Base-by-base conservation (phyloP, 768 basidiomycete genomes). In the Collybia sordida region DNA sequence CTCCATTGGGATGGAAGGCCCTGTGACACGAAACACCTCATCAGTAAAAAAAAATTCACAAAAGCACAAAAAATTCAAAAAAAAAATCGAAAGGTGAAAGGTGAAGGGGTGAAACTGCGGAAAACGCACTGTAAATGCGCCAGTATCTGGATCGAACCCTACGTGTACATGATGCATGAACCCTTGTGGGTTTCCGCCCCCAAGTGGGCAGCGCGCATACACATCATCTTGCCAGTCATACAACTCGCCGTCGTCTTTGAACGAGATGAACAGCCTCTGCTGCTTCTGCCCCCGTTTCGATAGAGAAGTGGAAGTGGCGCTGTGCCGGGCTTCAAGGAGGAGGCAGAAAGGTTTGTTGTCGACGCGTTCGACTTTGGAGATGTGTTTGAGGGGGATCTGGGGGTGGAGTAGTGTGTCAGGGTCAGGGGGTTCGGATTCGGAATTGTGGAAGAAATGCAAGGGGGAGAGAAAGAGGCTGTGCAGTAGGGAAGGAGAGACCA, bases 191-290 rank as follows among this genome's bases (percentile, higher is more conserved):
- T 55, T 61, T 31, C 69, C 68, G 21, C 64, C 64, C 24, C 61
- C 64, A 3, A 73, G 60, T 6, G 72, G 71, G 38, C 67, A 71
- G 4, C 72, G 67, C 38, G 63, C 63, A 54, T 74, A 74, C 23
- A 76, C 68, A 51, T 74, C 74, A 50, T 76, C 74, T 45, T 72
- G 72, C 73, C 74, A 76, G 52, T 73, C 72, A 53, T 76, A 75
- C 8, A 76, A 64, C 49, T 72, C 72, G 17, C 60, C 58, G 49
- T 74, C 73, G 18, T 61, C 65, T 28, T 67, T 59, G 42, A 74
- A 73, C n/a, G n/a, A 0, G 72, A 67, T 21, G 75, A 58, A 41
- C 69, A 64, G 49, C 65, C n/a, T 72, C 17, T 59, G 57, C 47
- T 61, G 64, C 19, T 63, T 58, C 54, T 64, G n/a, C n/a, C n/a